Evolutionary conservation across 2,329 filamentous ascomycete species (phyloP).

Genomic region (Neofusicoccum cordaticola): DNA sequence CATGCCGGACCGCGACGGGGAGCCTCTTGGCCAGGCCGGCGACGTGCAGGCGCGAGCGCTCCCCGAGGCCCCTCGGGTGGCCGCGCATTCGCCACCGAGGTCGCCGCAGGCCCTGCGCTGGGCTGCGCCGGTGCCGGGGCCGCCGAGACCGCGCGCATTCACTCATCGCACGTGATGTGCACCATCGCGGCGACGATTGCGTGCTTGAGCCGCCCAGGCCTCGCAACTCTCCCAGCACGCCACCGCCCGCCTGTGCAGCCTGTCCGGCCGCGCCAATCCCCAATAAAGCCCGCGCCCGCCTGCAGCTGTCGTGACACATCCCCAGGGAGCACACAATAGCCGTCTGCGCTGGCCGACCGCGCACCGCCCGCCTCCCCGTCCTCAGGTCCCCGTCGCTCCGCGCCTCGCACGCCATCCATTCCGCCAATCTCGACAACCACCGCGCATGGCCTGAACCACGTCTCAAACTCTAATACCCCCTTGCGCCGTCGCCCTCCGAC

Average conservation of each 20-base stretch:
- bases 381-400: not conserved
- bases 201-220: conserved; percentile 6
- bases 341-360: not conserved
- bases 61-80: not conserved
- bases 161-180: conserved; percentile 1
- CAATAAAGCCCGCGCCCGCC: conserved; percentile 6
- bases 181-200: not conserved
- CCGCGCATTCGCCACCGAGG: not conserved
- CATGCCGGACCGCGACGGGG: not conserved
- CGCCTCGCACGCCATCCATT: conserved; percentile 14
- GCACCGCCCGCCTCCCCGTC: not conserved
- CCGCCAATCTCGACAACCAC: conserved; percentile 12
- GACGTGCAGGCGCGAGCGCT: not conserved
- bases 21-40: not conserved
- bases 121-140: not conserved
- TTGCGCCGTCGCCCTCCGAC: conserved; percentile 1
- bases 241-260: not conserved
- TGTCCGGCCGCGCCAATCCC: not conserved
- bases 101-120: not conserved
- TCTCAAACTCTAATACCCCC: conserved; percentile 12
- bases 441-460: conserved; percentile 15
- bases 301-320: conserved; percentile 9
- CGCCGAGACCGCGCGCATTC: not conserved
- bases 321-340: conserved; percentile 5
- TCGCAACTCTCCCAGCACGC: conserved; percentile 7